phyloP scores from a whole-genome alignment of 345 rosid species.

The Eucalyptus regnans region DNA sequence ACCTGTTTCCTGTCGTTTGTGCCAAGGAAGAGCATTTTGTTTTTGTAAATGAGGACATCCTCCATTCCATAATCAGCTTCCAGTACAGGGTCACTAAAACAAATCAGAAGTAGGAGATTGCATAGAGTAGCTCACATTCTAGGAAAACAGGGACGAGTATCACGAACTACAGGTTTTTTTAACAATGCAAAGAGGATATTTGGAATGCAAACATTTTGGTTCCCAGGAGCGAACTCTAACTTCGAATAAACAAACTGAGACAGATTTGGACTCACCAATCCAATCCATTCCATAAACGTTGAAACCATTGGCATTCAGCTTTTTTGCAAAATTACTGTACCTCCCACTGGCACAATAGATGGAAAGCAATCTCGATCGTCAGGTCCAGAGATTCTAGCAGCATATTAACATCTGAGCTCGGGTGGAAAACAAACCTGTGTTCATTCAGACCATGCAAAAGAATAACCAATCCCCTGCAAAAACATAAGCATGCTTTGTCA shows the following conservation, averaged over 20 bases:
- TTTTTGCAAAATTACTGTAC: slow-evolving; percentile 79
- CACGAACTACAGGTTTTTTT: background rate
- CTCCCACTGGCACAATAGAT: slow-evolving; percentile 46
- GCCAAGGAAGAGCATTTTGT: background rate
- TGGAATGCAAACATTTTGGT: background rate
- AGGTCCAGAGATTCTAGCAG: background rate
- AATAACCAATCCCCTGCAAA: slow-evolving; percentile 72
- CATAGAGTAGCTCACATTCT: background rate
- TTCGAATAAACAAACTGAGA: background rate
- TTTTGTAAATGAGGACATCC: background rate
- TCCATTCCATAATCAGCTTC: background rate
- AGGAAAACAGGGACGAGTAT: background rate
- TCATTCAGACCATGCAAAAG: slow-evolving; percentile 88
- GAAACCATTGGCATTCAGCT: slow-evolving; percentile 67
- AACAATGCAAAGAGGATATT: background rate
- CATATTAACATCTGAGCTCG: background rate
- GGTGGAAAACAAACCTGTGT: slow-evolving; percentile 50
- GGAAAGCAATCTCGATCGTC: background rate
- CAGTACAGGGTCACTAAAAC: background rate
- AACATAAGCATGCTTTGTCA: background rate
- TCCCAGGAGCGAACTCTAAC: background rate
- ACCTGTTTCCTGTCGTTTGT: background rate
- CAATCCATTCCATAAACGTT: slow-evolving; percentile 92
- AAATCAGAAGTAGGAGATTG: background rate
- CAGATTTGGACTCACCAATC: slow-evolving; percentile 52